Evolutionary conservation across 257 asterid species (phyloP), one percentile per base, ranked within the genome.

Genomic region (Solanum corneliomulleri): DNA sequence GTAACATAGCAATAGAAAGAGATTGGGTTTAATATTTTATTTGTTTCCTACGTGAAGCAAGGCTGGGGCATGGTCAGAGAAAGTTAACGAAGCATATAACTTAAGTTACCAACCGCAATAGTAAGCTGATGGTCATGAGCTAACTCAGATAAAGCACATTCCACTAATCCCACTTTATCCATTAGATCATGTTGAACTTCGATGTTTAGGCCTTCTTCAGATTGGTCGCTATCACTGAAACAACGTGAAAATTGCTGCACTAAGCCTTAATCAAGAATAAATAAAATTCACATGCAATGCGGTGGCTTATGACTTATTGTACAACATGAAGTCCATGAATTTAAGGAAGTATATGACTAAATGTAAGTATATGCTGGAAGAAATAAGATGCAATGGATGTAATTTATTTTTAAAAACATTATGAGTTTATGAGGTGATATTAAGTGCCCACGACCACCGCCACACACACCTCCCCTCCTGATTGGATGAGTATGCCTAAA

Each of bases 121-220:
- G 87, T 92, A 87, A 91, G 93, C 86, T 89, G 94, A 74, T 90
- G 92, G 41, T 93, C 97, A 75, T 86, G 91, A 75, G 90, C 90
- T 52, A 95, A 88, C 94, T 97, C 98, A 82, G 89, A 89, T 77
- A 97, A 91, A 39, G 94, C 94, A 86, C 93, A 92, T 86, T 95
- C 98, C 78, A 91, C 97, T 75, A 92, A 82, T 69, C 94, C 94
- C 84, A 87, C 91, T 89, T 88, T 93, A 87, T 90, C 92, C 99
- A 94, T 96, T 91, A 94, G 91, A 60, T 52, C 86, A 70, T 83
- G 78, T 85, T 93, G 95, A 66, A 86, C 81, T 88, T 87, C 92
- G 89, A 87, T 86, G 68, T 87, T 47, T 16, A 47, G 66, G 44
- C 84, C 92, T 74, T 92, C 88, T 71, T 94, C 96, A 86, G 93